Evolutionary conservation across 768 basidiomycete genomes (phyloP).

Genomic region (Tricholoma furcatifolium): DNA sequence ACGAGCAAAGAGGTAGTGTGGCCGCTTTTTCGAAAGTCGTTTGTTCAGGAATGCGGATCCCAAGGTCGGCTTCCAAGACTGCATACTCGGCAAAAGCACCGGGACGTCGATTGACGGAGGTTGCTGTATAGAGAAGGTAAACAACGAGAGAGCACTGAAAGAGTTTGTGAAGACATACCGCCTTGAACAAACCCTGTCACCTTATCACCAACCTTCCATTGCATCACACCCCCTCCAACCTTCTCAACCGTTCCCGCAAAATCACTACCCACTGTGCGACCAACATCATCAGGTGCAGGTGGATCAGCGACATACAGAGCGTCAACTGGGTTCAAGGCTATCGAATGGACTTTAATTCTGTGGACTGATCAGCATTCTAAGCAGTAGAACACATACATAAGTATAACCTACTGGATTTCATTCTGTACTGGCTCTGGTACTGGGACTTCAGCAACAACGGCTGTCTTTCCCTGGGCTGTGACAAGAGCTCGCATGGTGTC

Average conservation of each 20-base stretch:
- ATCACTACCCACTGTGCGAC: conserved; percentile 34
- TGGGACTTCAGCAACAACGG: conserved; percentile 23
- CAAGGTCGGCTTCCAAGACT: conserved; percentile 30
- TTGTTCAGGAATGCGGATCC: conserved; percentile 23
- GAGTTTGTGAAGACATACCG: conserved; percentile 17
- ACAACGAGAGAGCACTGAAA: not conserved
- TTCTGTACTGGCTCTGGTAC: conserved; percentile 25
- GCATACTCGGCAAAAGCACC: conserved; percentile 36
- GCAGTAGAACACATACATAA: not conserved
- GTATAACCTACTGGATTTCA: conserved; percentile 27
- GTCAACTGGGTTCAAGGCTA: conserved; percentile 35
- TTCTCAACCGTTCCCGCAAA: conserved; percentile 32
- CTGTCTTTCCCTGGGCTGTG: conserved; percentile 26
- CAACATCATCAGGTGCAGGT: conserved; percentile 23
- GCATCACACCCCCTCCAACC: conserved; percentile 25
- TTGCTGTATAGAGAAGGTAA: conserved; percentile 20
- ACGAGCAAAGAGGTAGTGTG: conserved; percentile 28
- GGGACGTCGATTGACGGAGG: conserved; percentile 28
- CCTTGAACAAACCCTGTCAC: conserved; percentile 33
- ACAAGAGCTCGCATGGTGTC: conserved; percentile 24
- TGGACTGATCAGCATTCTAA: not conserved
- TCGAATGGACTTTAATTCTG: conserved; percentile 28
- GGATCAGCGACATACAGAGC: conserved; percentile 26
- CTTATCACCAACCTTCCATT: conserved; percentile 31
- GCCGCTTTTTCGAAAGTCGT: conserved; percentile 33